These are phyloP conservation scores for Lavandula angustifolia DNA, from an alignment of 257 asterid genomes.

Conservation along the genomic window DNA sequence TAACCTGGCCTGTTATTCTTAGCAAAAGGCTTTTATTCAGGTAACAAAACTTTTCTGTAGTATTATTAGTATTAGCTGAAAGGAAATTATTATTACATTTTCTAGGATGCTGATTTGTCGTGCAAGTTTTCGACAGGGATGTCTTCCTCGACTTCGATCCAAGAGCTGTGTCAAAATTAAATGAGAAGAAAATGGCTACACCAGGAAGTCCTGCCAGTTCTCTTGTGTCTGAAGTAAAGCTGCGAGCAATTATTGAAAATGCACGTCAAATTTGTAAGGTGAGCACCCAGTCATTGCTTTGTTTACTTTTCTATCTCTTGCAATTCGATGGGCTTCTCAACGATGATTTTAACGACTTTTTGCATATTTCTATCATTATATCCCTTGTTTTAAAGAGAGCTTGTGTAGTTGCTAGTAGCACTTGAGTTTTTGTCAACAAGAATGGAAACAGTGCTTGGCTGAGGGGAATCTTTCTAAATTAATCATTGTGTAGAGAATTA, in stretches of 20 bases:
- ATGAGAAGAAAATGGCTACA: conserved; percentile 74
- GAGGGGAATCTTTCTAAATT: background rate
- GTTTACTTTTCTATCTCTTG: background rate
- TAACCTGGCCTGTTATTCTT: conserved; percentile 90
- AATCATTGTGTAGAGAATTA: background rate
- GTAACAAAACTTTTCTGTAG: conserved; percentile 40
- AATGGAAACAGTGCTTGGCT: no score
- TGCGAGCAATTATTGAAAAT: conserved; percentile 85
- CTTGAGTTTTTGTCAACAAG: background rate
- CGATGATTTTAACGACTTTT: background rate
- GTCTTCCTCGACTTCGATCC: conserved; percentile 87
- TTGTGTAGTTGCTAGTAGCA: conserved; percentile 9
- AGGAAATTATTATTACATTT: conserved; percentile 25
- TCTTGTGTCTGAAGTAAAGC: conserved; percentile 83
- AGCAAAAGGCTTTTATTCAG: conserved; percentile 67
- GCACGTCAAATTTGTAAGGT: conserved; percentile 90
- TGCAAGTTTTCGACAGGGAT: conserved; percentile 62
- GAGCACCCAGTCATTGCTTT: conserved; percentile 22
- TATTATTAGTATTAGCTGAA: conserved; percentile 26
- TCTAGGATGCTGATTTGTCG: conserved; percentile 36
- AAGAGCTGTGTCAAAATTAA: conserved; percentile 74
- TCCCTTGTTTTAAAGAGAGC: background rate
- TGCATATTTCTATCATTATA: background rate
- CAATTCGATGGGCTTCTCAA: background rate
- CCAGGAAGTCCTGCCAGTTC: conserved; percentile 78